Evolutionary conservation across 2,329 filamentous ascomycete genomes (phyloP).

Genomic region (Penicillium nordicum): DNA sequence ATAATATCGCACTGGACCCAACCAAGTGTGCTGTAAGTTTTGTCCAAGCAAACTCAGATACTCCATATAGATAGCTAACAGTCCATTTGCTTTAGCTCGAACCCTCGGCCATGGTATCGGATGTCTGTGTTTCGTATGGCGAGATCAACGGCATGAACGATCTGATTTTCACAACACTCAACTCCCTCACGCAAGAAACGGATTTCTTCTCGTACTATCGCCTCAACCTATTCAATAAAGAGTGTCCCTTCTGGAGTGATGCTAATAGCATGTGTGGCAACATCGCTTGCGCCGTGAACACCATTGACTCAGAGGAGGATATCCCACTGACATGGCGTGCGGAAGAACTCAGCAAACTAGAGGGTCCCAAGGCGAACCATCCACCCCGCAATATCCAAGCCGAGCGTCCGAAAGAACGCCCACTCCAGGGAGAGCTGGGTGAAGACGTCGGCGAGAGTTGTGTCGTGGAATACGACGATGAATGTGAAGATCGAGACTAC

Average conservation of each 20-base stretch:
- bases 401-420: constrained; percentile 64
- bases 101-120: constrained; percentile 81
- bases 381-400: constrained; percentile 71
- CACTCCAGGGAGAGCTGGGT: constrained; percentile 77
- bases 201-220: constrained; percentile 99
- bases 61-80: constrained; percentile 2
- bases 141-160: constrained; percentile 82
- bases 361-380: constrained; percentile 87
- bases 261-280: constrained; percentile 93
- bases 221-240: constrained; percentile 88
- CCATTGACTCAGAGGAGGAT: constrained; percentile 90
- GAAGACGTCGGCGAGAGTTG: constrained; percentile 90
- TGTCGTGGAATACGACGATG: constrained; percentile 94
- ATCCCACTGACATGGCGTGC: constrained; percentile 89
- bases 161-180: constrained; percentile 70
- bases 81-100: constrained; percentile 62
- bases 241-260: constrained; percentile 95
- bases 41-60: background rate
- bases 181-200: constrained; percentile 77
- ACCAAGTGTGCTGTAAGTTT: constrained; percentile 55
- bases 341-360: constrained; percentile 84
- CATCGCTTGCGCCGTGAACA: constrained; percentile 92
- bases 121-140: constrained; percentile 90
- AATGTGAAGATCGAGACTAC: constrained; percentile 95
- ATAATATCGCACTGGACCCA: constrained; percentile 36